These are phyloP conservation scores for Botrytis byssoidea DNA, from an alignment of 2,329 filamentous ascomycete genomes.

Conservation along the genomic window DNA sequence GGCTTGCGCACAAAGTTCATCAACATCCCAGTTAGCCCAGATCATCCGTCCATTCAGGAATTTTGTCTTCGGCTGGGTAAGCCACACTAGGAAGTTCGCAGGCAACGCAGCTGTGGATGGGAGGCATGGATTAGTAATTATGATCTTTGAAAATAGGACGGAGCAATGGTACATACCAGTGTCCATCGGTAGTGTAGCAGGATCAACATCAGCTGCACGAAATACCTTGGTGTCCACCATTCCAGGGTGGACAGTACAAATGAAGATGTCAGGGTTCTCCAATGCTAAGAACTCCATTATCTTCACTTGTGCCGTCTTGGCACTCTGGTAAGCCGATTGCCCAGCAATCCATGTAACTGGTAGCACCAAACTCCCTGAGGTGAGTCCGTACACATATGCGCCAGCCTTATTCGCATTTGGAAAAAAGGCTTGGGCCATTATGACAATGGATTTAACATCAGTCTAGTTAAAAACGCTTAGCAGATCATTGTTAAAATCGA, in stretches of 20 bases:
- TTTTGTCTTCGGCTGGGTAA: conserved; percentile 41
- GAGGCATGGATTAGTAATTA: no score
- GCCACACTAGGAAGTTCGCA: conserved; percentile 28
- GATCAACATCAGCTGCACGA: not conserved
- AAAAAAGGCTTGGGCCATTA: not conserved
- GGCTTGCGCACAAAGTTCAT: conserved; percentile 45
- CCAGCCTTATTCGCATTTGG: not conserved
- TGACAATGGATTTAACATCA: not conserved
- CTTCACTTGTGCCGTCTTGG: not conserved
- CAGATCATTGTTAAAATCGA: no score
- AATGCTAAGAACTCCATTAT: not conserved
- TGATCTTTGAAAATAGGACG: not conserved
- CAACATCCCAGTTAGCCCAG: conserved; percentile 52
- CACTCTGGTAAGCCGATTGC: not conserved
- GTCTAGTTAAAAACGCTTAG: not conserved
- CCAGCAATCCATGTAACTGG: not conserved
- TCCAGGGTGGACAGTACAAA: conserved; percentile 1
- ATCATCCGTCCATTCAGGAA: conserved; percentile 48
- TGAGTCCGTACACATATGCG: not conserved
- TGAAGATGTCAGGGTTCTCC: not conserved
- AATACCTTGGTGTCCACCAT: not conserved
- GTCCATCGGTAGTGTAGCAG: not conserved
- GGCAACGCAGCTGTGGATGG: conserved; percentile 25
- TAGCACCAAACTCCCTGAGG: not conserved
- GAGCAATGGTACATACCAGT: not conserved